Percentiles rank a stretch among this genome's conserved stretches.
These are phyloP conservation scores for Parmales sp. DNA, from an alignment of 108 stramenopile species.

Conservation along the genomic window DNA sequence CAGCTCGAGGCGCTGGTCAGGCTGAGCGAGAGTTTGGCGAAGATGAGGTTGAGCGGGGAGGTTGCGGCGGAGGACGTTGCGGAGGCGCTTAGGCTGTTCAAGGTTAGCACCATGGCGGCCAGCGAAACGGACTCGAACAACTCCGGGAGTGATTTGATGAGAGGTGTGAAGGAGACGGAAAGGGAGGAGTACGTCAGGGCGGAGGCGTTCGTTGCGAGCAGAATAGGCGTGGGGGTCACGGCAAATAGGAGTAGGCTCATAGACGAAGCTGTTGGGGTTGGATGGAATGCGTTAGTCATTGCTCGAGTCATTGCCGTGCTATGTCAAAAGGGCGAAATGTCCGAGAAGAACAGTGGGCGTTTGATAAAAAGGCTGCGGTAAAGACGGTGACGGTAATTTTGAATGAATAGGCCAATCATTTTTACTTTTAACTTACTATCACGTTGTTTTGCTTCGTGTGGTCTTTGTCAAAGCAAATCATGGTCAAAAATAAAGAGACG, in stretches of 20 bases:
- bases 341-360: constrained; percentile 68
- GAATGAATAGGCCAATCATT: too few species aligned
- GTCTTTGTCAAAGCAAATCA: constrained; percentile 29
- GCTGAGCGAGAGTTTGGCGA: constrained; percentile 87
- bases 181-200: constrained; percentile 60
- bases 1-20: constrained; percentile 99
- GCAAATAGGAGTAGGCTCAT: constrained; percentile 71
- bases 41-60: constrained; percentile 85
- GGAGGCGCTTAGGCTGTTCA: constrained; percentile 96
- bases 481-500: constrained; percentile 45
- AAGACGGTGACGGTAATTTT: too few species aligned
- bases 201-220: constrained; percentile 59
- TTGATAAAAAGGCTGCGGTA: constrained; percentile 66
- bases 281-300: constrained; percentile 63
- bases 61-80: constrained; percentile 86
- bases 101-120: constrained; percentile 94
- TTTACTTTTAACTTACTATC: too few species aligned
- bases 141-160: constrained; percentile 20
- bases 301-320: constrained; percentile 60
- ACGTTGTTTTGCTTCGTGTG: too few species aligned
- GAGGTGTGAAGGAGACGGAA: constrained; percentile 18
- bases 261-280: constrained; percentile 71
- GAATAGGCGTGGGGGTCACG: constrained; percentile 55
- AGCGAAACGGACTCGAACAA: constrained; percentile 51
- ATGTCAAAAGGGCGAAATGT: constrained; percentile 59